Percentiles rank a stretch among this genome's conserved stretches.
phyloP scores from a whole-genome alignment of 345 rosid genomes.

The Carallia brachiata region DNA sequence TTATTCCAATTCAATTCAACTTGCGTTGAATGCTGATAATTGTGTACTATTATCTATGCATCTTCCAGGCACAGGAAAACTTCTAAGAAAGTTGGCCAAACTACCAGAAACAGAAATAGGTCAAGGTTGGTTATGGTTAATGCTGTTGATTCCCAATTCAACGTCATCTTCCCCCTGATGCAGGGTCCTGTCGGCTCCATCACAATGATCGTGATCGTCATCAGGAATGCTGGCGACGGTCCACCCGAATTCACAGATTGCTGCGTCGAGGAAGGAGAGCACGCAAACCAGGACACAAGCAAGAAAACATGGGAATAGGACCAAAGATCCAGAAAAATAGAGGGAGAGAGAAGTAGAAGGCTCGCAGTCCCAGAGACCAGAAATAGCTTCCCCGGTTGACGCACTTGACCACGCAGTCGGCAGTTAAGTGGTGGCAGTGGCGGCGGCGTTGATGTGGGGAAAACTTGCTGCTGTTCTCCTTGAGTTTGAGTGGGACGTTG shows the following conservation, averaged over 20 bases:
- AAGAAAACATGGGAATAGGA: conserved; percentile 69
- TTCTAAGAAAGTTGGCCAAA: background rate
- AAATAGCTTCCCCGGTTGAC: conserved; percentile 82
- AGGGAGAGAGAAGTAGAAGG: conserved; percentile 87
- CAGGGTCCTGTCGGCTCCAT: background rate
- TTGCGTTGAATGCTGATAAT: conserved; percentile 9
- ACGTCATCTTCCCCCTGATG: conserved; percentile 11
- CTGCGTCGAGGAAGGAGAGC: conserved; percentile 66
- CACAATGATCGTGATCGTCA: background rate
- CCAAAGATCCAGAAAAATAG: conserved; percentile 89
- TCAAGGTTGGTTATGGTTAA: background rate
- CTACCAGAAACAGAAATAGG: background rate
- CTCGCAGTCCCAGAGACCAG: conserved; percentile 86
- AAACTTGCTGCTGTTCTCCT: conserved; percentile 28
- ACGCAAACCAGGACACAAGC: conserved; percentile 52
- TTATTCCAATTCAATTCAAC: conserved; percentile 15
- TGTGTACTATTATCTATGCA: background rate
- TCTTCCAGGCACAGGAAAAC: too few species aligned
- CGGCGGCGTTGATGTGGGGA: conserved; percentile 12
- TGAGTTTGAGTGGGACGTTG: conserved; percentile 58
- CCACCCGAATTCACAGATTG: conserved; percentile 41
- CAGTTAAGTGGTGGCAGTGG: conserved; percentile 35
- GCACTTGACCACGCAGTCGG: conserved; percentile 61
- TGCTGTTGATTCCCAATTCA: conserved; percentile 17
- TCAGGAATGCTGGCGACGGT: conserved; percentile 20